Percentiles rank a stretch among this genome's conserved stretches.
These are phyloP conservation scores for Peronosclerospora sorghi DNA, from an alignment of 352 stramenopile species.

Conservation along the genomic window DNA sequence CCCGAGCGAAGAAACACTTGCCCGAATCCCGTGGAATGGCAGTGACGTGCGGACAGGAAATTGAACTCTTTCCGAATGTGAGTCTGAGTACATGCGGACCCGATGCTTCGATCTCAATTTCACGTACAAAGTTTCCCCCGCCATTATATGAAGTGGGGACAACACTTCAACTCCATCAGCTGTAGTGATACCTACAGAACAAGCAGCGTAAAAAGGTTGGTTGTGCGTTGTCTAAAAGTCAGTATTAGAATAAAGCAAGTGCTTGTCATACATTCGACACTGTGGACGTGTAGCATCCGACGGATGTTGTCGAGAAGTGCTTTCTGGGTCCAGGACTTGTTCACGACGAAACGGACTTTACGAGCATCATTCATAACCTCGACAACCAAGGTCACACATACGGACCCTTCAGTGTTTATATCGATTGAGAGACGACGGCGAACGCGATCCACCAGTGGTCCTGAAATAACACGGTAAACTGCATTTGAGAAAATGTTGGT, in stretches of 20 bases:
- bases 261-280: constrained; percentile 37
- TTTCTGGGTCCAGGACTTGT: constrained; percentile 52
- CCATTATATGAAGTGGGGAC: constrained; percentile 61
- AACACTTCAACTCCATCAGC: constrained; percentile 52
- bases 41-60: constrained; percentile 16
- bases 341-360: constrained; percentile 67
- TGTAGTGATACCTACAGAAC: constrained; percentile 33
- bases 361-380: constrained; percentile 45
- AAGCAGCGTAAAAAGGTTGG: constrained; percentile 8
- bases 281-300: constrained; percentile 65
- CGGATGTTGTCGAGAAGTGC: constrained; percentile 46
- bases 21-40: constrained; percentile 13
- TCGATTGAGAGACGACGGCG: constrained; percentile 67
- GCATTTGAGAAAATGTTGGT: constrained; percentile 74
- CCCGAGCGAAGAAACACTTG: constrained; percentile 5
- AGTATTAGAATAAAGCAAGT: not conserved
- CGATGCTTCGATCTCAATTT: constrained; percentile 48
- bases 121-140: constrained; percentile 57
- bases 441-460: constrained; percentile 64
- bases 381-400: constrained; percentile 57
- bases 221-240: not conserved
- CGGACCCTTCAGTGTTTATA: constrained; percentile 58
- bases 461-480: constrained; percentile 75
- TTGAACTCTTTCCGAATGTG: constrained; percentile 16
- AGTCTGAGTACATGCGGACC: constrained; percentile 18